A percentile compares a stretch with the other conserved stretches of the same genome.
Evolutionary conservation across 1,284 basidiomycete species (phyloP).

Genomic region (Polyporus tsugae): DNA sequence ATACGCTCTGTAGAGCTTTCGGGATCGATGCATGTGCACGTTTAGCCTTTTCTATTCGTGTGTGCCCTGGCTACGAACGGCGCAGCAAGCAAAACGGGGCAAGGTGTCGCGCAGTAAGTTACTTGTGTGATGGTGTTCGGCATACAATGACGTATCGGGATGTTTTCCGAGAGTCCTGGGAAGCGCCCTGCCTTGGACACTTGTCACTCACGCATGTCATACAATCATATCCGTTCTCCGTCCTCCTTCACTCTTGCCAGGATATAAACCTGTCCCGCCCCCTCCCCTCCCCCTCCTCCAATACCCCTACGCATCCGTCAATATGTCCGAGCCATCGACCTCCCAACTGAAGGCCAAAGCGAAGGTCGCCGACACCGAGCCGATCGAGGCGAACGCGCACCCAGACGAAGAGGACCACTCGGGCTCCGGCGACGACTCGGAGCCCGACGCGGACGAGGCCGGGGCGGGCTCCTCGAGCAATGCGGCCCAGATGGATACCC

Average conservation of each 20-base stretch:
- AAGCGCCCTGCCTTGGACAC: conserved; percentile 24
- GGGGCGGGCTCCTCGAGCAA: conserved; percentile 34
- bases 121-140: background rate
- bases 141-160: background rate
- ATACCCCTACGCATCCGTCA: background rate
- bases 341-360: conserved; percentile 47
- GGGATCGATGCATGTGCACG: background rate
- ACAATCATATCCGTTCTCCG: background rate
- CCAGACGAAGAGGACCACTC: conserved; percentile 38
- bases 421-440: conserved; percentile 46
- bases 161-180: conserved; percentile 16
- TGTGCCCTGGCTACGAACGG: background rate
- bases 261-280: background rate
- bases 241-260: background rate
- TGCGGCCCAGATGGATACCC: conserved; percentile 38
- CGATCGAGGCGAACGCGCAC: conserved; percentile 34
- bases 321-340: conserved; percentile 34
- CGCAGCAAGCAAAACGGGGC: background rate
- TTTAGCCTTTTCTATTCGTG: background rate
- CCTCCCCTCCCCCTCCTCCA: too few species aligned
- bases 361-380: conserved; percentile 50
- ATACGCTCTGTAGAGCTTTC: background rate
- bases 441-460: conserved; percentile 42
- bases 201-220: conserved; percentile 16
- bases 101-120: background rate